phyloP scores from a whole-genome alignment of 2,329 filamentous ascomycete genomes.

The Pezicula neosporulosa region DNA sequence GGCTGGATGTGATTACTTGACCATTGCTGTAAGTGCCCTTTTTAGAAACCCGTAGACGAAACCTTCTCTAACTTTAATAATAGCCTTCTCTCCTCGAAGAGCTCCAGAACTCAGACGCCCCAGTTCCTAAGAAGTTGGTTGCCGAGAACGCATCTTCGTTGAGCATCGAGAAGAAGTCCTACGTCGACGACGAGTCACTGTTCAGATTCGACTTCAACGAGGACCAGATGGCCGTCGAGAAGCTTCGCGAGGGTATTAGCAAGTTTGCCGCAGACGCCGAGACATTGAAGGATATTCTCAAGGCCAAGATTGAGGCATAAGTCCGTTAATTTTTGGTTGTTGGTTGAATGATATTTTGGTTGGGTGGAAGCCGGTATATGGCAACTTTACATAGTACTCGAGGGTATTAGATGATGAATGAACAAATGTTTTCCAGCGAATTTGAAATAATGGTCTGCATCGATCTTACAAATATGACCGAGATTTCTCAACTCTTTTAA shows the following conservation, averaged over 20 bases:
- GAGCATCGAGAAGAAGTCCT: constrained; percentile 82
- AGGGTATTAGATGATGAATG: no score
- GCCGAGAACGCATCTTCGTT: constrained; percentile 60
- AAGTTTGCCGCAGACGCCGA: constrained; percentile 97
- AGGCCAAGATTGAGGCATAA: constrained; percentile 66
- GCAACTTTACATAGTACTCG: no score
- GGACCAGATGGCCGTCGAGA: constrained; percentile 98
- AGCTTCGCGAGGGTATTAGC: constrained; percentile 98
- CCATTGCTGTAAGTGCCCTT: constrained; percentile 73
- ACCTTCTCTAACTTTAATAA: constrained; percentile 3
- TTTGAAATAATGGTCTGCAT: no score
- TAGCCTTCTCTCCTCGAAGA: constrained; percentile 92
- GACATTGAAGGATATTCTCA: constrained; percentile 89
- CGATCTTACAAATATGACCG: no score
- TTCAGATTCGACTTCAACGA: constrained; percentile 99
- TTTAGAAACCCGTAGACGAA: neutral
- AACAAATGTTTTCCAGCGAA: no score
- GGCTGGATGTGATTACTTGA: constrained; percentile 97
- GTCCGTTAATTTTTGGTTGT: no score
- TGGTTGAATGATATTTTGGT: no score
- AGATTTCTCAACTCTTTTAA: no score
- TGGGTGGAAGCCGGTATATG: no score
- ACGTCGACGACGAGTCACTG: constrained; percentile 81
- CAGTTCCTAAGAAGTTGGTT: constrained; percentile 92
- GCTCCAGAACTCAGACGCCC: constrained; percentile 76